A percentile compares a stretch with the other conserved stretches of the same genome.
Conservation (phyloP, 805 yeast genomes). For the fission yeast (Schizosaccharomyces pombe) region DNA sequence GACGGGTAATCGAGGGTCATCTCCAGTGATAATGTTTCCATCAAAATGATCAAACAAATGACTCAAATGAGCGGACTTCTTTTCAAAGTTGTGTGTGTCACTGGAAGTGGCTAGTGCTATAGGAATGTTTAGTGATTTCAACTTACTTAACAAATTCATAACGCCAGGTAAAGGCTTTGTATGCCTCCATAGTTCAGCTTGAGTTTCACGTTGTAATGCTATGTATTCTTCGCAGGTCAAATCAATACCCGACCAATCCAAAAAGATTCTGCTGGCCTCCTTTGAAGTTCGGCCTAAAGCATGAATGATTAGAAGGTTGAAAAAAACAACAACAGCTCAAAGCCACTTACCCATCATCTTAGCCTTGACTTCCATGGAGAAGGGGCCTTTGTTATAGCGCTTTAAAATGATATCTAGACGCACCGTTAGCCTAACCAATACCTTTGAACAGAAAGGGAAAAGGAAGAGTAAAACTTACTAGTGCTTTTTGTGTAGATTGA, state of each 20-base stretch:
- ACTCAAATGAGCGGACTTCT: slow-evolving; percentile 48
- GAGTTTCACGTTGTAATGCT: neutral
- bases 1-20: slow-evolving; percentile 54
- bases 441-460: neutral
- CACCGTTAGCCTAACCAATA: too few relatives aligned
- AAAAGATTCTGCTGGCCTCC: slow-evolving; percentile 20
- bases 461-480: slow-evolving; percentile 8
- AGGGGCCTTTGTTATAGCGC: neutral
- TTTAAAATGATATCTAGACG: neutral
- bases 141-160: slow-evolving; percentile 32
- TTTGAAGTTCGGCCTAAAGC: neutral
- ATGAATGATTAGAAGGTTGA: neutral
- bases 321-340: neutral
- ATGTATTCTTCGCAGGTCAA: slow-evolving; percentile 38
- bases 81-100: slow-evolving; percentile 28
- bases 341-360: slow-evolving; percentile 17
- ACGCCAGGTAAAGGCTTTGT: slow-evolving; percentile 71
- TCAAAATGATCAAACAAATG: slow-evolving; percentile 42
- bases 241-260: slow-evolving; percentile 46
- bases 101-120: slow-evolving; percentile 85
- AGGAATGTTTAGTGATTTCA: slow-evolving; percentile 36
- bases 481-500: slow-evolving; percentile 67
- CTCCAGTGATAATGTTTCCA: slow-evolving; percentile 59
- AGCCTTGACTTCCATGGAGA: neutral
- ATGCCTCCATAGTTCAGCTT: slow-evolving; percentile 13